Percentiles rank a stretch among this genome's conserved stretches.
Evolutionary conservation across 2,329 filamentous ascomycete genomes (phyloP).

Genomic region (Penicillium griseofulvum): DNA sequence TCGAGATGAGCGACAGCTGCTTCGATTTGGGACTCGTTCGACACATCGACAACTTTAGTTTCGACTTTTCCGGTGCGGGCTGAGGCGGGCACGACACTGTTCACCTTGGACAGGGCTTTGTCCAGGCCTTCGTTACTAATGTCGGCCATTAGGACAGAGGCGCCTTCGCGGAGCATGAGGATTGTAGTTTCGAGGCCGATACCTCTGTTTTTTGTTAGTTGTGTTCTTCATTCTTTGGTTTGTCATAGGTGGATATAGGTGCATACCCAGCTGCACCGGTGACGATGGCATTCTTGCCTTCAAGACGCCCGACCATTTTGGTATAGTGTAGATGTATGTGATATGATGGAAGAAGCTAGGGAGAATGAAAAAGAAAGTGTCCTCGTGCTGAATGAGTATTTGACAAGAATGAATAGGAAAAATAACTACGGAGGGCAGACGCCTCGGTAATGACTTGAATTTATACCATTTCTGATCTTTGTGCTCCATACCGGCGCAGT

Average conservation of each 20-base stretch:
- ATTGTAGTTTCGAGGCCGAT: constrained; percentile 91
- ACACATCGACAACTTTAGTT: constrained; percentile 62
- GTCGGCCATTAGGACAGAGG: constrained; percentile 79
- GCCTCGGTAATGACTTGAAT: background rate
- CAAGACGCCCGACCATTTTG: constrained; percentile 38
- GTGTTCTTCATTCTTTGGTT: background rate
- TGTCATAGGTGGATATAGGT: background rate
- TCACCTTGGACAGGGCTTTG: constrained; percentile 71
- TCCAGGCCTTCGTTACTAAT: constrained; percentile 76
- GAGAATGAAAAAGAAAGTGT: background rate
- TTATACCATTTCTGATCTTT: constrained; percentile 54
- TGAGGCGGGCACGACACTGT: constrained; percentile 63
- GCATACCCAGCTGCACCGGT: constrained; percentile 79
- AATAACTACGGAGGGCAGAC: background rate
- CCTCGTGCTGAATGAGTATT: background rate
- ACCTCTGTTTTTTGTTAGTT: constrained; percentile 52
- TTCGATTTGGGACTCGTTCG: constrained; percentile 76
- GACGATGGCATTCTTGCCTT: constrained; percentile 69
- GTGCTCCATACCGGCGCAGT: background rate
- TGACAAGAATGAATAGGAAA: background rate
- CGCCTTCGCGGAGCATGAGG: constrained; percentile 85
- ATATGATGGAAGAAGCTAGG: background rate
- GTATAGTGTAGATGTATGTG: background rate
- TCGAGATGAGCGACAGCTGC: constrained; percentile 73
- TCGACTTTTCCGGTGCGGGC: constrained; percentile 16